phyloP scores from a whole-genome alignment of 2,329 filamentous ascomycete genomes.

The Penicillium verrucosum region DNA sequence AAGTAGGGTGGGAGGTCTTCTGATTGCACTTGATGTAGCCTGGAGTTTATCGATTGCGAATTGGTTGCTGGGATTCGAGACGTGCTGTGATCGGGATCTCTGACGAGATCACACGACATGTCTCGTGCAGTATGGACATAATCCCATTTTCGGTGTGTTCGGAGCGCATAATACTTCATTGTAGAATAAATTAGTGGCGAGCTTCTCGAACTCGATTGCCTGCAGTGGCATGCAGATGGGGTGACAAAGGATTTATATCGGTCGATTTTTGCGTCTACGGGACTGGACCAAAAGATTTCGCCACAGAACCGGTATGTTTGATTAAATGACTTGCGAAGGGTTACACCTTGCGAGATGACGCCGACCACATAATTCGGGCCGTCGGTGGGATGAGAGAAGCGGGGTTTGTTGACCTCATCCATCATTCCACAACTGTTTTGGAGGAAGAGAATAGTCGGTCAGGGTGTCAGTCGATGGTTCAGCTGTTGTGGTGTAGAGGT shows the following conservation, averaged over 20 bases:
- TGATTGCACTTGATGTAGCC: conserved; percentile 13
- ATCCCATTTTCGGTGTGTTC: conserved; percentile 10
- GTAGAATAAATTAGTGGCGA: conserved; percentile 17
- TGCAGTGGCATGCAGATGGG: conserved; percentile 3
- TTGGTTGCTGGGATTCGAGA: conserved; percentile 5
- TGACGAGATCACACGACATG: conserved; percentile 5
- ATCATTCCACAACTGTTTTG: conserved; percentile 59
- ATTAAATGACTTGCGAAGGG: conserved; percentile 47
- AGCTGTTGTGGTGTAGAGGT: conserved; percentile 57
- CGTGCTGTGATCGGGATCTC: conserved; percentile 17
- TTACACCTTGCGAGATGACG: conserved; percentile 54
- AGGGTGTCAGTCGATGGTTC: neutral
- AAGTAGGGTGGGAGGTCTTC: conserved; percentile 12
- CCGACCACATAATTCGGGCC: conserved; percentile 61
- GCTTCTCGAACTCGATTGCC: conserved; percentile 21
- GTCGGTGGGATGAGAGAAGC: conserved; percentile 61
- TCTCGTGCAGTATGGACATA: conserved; percentile 12
- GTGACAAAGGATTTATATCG: conserved; percentile 2
- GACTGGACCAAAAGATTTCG: conserved; percentile 38
- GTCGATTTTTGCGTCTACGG: conserved; percentile 36
- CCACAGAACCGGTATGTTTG: conserved; percentile 54
- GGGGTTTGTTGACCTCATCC: conserved; percentile 64
- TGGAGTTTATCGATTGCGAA: conserved; percentile 12
- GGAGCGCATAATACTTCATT: conserved; percentile 15
- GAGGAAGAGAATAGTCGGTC: neutral